These are phyloP conservation scores for Corylus americana DNA, from an alignment of 306 rosid species.

Conservation along the genomic window DNA sequence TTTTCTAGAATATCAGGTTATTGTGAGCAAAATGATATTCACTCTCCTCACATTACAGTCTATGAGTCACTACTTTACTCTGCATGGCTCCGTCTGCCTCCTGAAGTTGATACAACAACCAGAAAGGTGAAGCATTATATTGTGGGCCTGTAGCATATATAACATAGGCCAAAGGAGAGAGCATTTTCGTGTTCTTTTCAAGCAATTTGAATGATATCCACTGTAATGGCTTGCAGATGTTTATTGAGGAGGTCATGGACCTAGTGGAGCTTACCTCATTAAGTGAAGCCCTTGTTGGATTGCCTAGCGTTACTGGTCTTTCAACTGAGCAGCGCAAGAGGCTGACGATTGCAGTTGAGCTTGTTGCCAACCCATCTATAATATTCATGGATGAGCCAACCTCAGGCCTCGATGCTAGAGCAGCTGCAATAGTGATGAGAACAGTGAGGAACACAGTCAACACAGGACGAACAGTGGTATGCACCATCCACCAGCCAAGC, in stretches of 20 bases:
- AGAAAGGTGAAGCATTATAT: conserved; percentile 44
- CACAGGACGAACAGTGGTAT: conserved; percentile 93
- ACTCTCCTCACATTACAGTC: conserved; percentile 88
- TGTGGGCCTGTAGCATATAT: no score
- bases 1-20: conserved; percentile 88
- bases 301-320: conserved; percentile 78
- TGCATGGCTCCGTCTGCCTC: conserved; percentile 79
- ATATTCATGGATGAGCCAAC: conserved; percentile 99
- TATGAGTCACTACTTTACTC: conserved; percentile 79
- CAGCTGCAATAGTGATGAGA: conserved; percentile 97
- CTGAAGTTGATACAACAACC: conserved; percentile 72
- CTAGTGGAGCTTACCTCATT: conserved; percentile 76
- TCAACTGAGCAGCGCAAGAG: conserved; percentile 90
- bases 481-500: conserved; percentile 98
- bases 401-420: conserved; percentile 97
- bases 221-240: conserved; percentile 57
- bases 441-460: conserved; percentile 90
- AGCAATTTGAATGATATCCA: neutral
- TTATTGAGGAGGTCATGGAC: conserved; percentile 85
- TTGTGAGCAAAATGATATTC: conserved; percentile 86
- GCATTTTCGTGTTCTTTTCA: neutral
- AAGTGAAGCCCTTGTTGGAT: conserved; percentile 77
- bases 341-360: conserved; percentile 87
- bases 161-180: no score
- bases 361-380: conserved; percentile 90